Evolutionary conservation across 139 green algal genomes (phyloP).

Genomic region (Volvox reticuliferus): DNA sequence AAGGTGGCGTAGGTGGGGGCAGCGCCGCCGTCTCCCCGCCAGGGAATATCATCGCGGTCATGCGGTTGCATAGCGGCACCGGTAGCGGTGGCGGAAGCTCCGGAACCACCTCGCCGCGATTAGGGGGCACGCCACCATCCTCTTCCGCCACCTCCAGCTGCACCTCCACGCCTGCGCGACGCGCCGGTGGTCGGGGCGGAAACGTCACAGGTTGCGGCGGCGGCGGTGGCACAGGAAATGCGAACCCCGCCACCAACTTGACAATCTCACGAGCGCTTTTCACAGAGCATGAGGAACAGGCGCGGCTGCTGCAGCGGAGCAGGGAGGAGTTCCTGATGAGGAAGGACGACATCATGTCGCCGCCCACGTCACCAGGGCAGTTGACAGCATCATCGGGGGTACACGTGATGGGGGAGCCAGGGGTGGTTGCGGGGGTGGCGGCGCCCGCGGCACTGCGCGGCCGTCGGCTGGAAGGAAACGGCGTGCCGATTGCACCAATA

Average conservation of each 20-base stretch:
- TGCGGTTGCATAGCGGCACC: background rate
- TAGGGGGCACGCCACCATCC: background rate
- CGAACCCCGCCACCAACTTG: too few species aligned
- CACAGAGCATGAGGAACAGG: constrained; percentile 8
- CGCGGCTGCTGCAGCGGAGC: background rate
- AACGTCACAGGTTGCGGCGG: background rate
- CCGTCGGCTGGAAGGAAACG: background rate
- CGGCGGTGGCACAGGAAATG: background rate
- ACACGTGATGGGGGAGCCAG: background rate
- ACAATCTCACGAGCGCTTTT: background rate
- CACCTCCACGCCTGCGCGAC: background rate
- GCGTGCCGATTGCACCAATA: too few species aligned
- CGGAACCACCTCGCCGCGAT: background rate
- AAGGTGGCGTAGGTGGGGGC: background rate
- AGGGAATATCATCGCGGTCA: background rate
- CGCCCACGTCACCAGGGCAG: too few species aligned
- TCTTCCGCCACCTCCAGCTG: background rate
- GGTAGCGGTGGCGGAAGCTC: constrained; percentile 14
- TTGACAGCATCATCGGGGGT: too few species aligned
- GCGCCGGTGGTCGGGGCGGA: background rate
- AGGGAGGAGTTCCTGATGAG: background rate
- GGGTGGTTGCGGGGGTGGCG: background rate
- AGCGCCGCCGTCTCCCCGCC: background rate
- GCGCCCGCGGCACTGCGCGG: background rate
- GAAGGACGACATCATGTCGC: background rate